These are phyloP conservation scores for Santalum album DNA, from an alignment of 164 flowering plant species.

Conservation along the genomic window DNA sequence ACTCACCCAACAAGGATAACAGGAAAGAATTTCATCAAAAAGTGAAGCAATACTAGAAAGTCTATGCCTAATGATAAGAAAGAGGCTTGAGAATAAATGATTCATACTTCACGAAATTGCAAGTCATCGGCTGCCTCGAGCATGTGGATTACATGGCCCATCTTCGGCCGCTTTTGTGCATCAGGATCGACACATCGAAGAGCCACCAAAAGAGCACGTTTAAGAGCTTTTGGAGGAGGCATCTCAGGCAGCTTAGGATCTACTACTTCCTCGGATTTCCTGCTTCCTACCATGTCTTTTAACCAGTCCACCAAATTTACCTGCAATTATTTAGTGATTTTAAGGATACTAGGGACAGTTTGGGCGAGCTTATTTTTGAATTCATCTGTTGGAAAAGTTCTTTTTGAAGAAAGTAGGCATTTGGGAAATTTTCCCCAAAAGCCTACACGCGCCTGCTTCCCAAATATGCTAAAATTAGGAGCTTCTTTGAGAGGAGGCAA, in stretches of 20 bases:
- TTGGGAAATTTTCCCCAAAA: no score
- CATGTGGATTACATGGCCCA: conserved; percentile 97
- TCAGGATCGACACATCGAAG: conserved; percentile 94
- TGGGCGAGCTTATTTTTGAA: no score
- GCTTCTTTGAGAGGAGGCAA: not conserved
- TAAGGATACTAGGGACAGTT: no score
- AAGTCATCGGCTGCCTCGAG: conserved; percentile 81
- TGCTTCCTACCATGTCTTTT: conserved; percentile 68
- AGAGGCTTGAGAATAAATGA: no score
- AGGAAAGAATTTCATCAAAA: not conserved
- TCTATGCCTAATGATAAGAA: not conserved
- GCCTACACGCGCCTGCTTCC: no score
- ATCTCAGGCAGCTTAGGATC: conserved; percentile 80
- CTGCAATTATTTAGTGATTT: conserved; percentile 33
- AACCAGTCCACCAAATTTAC: conserved; percentile 93
- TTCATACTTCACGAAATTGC: conserved; percentile 54
- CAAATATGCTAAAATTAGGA: no score
- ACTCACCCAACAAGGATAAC: no score
- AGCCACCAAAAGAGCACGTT: conserved; percentile 73
- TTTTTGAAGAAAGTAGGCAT: no score
- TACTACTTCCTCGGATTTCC: conserved; percentile 71
- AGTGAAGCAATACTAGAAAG: not conserved
- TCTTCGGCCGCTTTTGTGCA: conserved; percentile 90
- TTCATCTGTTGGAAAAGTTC: no score
- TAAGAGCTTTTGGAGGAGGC: conserved; percentile 79